Percentiles rank a stretch among this genome's conserved stretches.
phyloP scores from a whole-genome alignment of 2,329 filamentous ascomycete genomes.

The Sporothrix sp. region DNA sequence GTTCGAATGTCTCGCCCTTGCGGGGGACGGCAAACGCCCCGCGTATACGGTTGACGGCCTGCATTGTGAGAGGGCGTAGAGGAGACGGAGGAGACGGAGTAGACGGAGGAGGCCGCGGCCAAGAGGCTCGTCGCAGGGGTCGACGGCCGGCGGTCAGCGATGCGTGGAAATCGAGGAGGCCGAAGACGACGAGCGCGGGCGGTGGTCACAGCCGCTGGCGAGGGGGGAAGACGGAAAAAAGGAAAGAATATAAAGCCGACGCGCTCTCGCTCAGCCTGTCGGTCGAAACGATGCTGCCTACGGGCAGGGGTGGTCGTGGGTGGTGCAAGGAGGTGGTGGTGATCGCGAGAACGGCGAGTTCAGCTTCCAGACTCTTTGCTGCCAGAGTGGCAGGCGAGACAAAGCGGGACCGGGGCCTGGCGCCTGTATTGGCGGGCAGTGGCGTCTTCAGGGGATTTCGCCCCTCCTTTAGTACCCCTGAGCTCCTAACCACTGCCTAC shows the following conservation, averaged over 20 bases:
- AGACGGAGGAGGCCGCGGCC: background rate
- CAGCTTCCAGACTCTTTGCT: background rate
- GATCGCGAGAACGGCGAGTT: slow-evolving; percentile 5
- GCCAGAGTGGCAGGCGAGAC: too few species aligned
- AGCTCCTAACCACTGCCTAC: background rate
- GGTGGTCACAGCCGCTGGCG: background rate
- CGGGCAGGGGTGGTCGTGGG: slow-evolving; percentile 1
- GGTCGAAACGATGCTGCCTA: slow-evolving; percentile 1
- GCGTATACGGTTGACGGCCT: slow-evolving; percentile 86
- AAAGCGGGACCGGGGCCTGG: too few species aligned
- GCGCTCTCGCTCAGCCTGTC: background rate
- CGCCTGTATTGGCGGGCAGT: background rate
- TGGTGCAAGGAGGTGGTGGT: background rate
- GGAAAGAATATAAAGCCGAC: background rate
- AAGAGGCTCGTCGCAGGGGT: background rate
- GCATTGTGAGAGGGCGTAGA: slow-evolving; percentile 10
- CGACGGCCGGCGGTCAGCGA: slow-evolving; percentile 1
- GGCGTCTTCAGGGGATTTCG: background rate
- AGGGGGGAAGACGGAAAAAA: background rate
- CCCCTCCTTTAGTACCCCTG: slow-evolving; percentile 4
- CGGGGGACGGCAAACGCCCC: slow-evolving; percentile 86
- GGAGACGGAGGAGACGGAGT: background rate
- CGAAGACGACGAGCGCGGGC: background rate
- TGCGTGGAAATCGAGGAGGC: background rate
- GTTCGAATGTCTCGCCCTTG: slow-evolving; percentile 97